phyloP scores from a whole-genome alignment of 352 stramenopile species.

The Peronosclerospora sorghi region DNA sequence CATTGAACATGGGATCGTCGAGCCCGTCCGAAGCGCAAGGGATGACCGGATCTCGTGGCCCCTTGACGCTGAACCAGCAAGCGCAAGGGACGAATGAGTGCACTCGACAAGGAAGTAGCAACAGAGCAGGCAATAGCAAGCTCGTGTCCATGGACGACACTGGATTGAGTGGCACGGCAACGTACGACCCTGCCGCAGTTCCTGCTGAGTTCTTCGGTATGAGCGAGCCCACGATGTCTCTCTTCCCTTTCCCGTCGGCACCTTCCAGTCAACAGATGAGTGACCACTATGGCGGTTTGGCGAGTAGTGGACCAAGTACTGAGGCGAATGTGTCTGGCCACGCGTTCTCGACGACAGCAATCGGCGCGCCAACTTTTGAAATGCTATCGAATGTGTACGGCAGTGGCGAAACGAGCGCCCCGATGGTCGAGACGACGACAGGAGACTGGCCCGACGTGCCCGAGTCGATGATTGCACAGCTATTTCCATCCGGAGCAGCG shows the following conservation, averaged over 20 bases:
- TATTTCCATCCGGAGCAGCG: constrained; percentile 7
- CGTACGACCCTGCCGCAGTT: constrained; percentile 2
- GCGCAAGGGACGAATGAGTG: too few relatives aligned
- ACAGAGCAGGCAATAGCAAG: too few relatives aligned
- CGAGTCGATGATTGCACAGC: constrained; percentile 11
- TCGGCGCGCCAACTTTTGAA: constrained; percentile 15
- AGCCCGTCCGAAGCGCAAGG: too few relatives aligned
- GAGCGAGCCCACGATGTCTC: constrained; percentile 12
- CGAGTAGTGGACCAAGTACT: constrained; percentile 12
- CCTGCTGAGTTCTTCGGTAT: constrained; percentile 11
- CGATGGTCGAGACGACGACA: constrained; percentile 4
- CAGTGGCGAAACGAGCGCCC: constrained; percentile 2
- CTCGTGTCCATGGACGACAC: too few relatives aligned
- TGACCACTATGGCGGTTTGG: constrained; percentile 3
- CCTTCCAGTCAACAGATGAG: constrained; percentile 16
- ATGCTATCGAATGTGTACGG: constrained; percentile 19
- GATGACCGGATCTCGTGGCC: too few relatives aligned
- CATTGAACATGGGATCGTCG: too few relatives aligned
- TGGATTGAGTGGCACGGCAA: too few relatives aligned
- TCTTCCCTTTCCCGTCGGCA: constrained; percentile 22
- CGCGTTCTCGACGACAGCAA: constrained; percentile 11
- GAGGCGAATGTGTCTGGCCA: constrained; percentile 22
- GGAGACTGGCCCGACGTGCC: constrained; percentile 13
- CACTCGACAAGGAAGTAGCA: too few relatives aligned
- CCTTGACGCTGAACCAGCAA: too few relatives aligned